Conservation (phyloP, 345 rosid genomes). For the Microcos paniculata region DNA sequence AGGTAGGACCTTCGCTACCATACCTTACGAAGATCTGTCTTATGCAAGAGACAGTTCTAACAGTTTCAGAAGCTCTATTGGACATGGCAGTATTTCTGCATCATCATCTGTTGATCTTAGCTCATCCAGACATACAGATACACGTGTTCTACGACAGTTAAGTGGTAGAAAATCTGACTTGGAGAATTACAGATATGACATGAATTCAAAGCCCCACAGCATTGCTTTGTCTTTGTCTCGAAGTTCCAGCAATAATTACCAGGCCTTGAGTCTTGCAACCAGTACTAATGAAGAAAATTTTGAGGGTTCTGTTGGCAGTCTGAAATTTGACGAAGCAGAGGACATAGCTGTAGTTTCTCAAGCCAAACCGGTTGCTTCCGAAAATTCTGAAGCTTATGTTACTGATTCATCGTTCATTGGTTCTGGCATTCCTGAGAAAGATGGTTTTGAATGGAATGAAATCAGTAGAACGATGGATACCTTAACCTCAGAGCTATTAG, state of each 20-base stretch:
- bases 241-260: slow-evolving; percentile 48
- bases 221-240: slow-evolving; percentile 54
- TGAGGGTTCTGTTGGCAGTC: slow-evolving; percentile 35
- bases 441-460: slow-evolving; percentile 27
- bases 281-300: slow-evolving; percentile 37
- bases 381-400: slow-evolving; percentile 32
- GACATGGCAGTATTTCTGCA: slow-evolving; percentile 70
- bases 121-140: slow-evolving; percentile 62
- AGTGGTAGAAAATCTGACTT: slow-evolving; percentile 68
- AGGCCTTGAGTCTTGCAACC: slow-evolving; percentile 50
- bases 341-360: slow-evolving; percentile 40
- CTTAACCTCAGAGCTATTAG: slow-evolving; percentile 41
- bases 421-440: slow-evolving; percentile 24
- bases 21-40: slow-evolving; percentile 68
- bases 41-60: slow-evolving; percentile 61
- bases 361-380: slow-evolving; percentile 31
- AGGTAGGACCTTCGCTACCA: slow-evolving; percentile 61
- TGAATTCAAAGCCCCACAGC: slow-evolving; percentile 57
- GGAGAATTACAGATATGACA: slow-evolving; percentile 63
- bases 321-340: slow-evolving; percentile 36
- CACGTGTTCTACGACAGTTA: slow-evolving; percentile 60
- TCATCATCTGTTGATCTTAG: slow-evolving; percentile 80
- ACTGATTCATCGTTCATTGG: slow-evolving; percentile 26
- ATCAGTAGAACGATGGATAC: slow-evolving; percentile 36
- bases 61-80: slow-evolving; percentile 82